Percentiles rank a stretch among this genome's conserved stretches.
Evolutionary conservation across 116 monocot genomes (phyloP).

Genomic region (Zostera marina): DNA sequence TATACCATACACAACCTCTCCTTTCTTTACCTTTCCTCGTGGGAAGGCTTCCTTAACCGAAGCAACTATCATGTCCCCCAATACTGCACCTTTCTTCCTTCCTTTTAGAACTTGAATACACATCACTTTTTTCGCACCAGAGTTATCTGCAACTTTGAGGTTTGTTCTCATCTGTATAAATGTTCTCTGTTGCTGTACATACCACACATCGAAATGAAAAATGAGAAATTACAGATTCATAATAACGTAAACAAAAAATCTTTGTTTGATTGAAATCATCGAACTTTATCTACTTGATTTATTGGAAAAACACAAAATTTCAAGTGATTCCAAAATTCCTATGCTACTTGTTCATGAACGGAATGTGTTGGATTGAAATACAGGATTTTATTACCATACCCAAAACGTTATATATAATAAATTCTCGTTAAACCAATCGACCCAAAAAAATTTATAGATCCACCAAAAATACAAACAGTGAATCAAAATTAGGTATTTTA

Average conservation of each 20-base stretch:
- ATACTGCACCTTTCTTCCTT: constrained; percentile 52
- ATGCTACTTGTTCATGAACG: too few species aligned
- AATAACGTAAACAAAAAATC: too few species aligned
- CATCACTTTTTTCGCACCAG: constrained; percentile 88
- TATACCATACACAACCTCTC: constrained; percentile 90
- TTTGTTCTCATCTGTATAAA: constrained; percentile 97
- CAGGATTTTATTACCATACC: too few species aligned
- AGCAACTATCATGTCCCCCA: constrained; percentile 76
- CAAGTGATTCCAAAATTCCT: too few species aligned
- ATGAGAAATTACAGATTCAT: too few species aligned
- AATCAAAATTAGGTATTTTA: background rate
- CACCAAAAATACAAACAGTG: too few species aligned
- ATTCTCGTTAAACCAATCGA: too few species aligned
- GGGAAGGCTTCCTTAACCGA: constrained; percentile 90
- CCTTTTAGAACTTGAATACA: constrained; percentile 87
- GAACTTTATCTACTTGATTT: too few species aligned
- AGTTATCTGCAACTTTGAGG: constrained; percentile 90
- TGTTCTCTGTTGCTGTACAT: constrained; percentile 63
- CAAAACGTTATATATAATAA: too few species aligned
- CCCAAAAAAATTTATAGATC: background rate
- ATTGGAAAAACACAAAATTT: too few species aligned
- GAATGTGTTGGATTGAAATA: background rate
- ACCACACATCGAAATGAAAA: background rate
- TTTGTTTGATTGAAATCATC: too few species aligned
- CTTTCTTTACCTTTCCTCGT: constrained; percentile 88